Percentiles rank a stretch among this genome's conserved stretches.
These are phyloP conservation scores for Spongospora subterranea DNA, from an alignment of 208 protist genomes.

Conservation along the genomic window DNA sequence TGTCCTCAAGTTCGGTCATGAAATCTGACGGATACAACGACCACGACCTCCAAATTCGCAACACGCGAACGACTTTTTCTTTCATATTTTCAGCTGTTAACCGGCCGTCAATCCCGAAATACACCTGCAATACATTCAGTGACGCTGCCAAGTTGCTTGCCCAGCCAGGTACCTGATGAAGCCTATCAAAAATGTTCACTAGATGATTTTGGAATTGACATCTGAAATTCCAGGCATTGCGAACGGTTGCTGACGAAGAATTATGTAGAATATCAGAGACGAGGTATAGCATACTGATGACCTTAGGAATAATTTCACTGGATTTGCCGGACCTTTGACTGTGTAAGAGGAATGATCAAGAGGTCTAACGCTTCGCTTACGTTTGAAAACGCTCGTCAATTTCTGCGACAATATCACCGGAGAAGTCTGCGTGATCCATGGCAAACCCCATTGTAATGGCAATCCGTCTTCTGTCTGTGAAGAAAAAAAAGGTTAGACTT, in stretches of 20 bases:
- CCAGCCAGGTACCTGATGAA: neutral
- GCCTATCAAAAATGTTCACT: neutral
- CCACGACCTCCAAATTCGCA: constrained; percentile 27
- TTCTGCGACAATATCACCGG: neutral
- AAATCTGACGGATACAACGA: constrained; percentile 24
- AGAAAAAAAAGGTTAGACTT: neutral
- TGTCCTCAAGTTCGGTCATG: constrained; percentile 38
- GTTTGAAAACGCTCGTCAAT: neutral
- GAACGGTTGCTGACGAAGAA: constrained; percentile 47
- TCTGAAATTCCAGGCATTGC: constrained; percentile 36
- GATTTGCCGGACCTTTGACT: neutral
- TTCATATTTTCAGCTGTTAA: constrained; percentile 39
- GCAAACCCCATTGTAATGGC: neutral
- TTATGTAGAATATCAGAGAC: constrained; percentile 51
- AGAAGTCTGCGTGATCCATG: constrained; percentile 20
- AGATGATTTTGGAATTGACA: constrained; percentile 17
- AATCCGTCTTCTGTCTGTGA: neutral
- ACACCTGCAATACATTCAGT: neutral
- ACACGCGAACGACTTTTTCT: constrained; percentile 2
- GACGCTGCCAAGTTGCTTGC: neutral
- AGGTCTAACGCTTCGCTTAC: neutral
- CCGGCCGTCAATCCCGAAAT: constrained; percentile 19
- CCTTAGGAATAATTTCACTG: neutral
- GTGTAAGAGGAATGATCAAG: neutral
- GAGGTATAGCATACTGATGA: constrained; percentile 14